Evolutionary conservation across 345 rosid species (phyloP), one percentile per base, ranked within the genome.

Genomic region (Populus davidiana): DNA sequence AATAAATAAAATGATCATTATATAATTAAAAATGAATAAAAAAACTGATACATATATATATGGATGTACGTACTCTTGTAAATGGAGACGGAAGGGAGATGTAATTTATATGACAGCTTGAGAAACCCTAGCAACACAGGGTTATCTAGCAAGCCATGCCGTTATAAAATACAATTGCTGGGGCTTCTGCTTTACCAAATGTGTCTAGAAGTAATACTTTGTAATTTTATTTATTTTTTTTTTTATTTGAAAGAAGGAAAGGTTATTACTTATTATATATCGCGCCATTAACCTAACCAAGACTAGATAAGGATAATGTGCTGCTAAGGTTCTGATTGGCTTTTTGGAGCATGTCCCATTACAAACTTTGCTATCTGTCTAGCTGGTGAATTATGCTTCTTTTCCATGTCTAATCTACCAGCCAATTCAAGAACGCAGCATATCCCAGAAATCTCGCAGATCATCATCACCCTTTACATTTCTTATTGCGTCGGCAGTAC

Each of bases 361-460:
- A 17, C 64, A 50, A 39, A 72, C 64, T 79, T 73, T 72, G 72
- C 78, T 33, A 6, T 75, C 77, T 71, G 72, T 73, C 54, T 18
- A 31, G 71, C 68, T 49, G 79, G 70, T 68, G 80, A 77, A 72
- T 23, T 38, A 27, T 59, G 75, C 71, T 54, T 18, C 59, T 7
- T 27, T 49, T 6, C 36, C 33, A 20, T 47, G 56, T 54, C 75
- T 27, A 8, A 38, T 70, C 49, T 54, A 36, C 59, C 67, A 52
- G 65, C 23, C 78, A 43, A 70, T 52, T 59, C 74, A 41, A 17
- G 16, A 50, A 44, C 41, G 20, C 61, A 71, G 47, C 88, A 83
- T 67, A 81, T 86, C 86, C 86, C 88, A 54, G 6, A 75, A 69
- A 83, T 86, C 82, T 50, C 83, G 88, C 80, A 29, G 71, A 79